Base-by-base conservation (phyloP, 1,139 yeast species). In the Ashbya aceris region DNA sequence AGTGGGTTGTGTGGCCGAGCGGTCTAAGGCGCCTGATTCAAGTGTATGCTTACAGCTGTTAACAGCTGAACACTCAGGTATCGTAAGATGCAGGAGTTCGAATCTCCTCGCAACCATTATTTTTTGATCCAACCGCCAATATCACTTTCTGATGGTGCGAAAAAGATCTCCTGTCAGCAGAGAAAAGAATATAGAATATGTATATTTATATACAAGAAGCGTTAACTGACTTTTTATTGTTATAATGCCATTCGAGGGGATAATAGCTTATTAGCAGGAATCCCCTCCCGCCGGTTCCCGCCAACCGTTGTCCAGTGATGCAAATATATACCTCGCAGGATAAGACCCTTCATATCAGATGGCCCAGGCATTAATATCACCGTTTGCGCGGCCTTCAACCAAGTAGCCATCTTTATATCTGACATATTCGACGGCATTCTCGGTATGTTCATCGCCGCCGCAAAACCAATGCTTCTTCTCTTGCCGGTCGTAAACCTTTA, bases 301-400 rank as follows among this genome's bases (percentile, higher is more conserved):
- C 23, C 23, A 17, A 17, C 23, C 23, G 23, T 17, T 17, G 23
- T 17, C 23, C 23, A 17, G 23, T 17, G 23, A 17, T 17, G 23
- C 23, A 17, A 29, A 29, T 29, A 11, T 12, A 29, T 29, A 29
- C 13, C 13, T 29, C 13, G 31, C 11, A 11, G 3, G 33, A 36
- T 30, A 10, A 20, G 17, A 26, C 23, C 33, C 33, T 31, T 46
- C 45, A 65, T 3, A 65, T 46, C 45, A 66, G 2, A 66, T 54
- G 7, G 83, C 80, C 83, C 83, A 79, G 8, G 76, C 69, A 26
- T 78, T 77, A 20, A 79, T 65, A 20, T 62, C 64, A 37, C 87
- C 86, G 50, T 71, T 73, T 8, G 62, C 58, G 41, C 82, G 67
- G 12, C 85, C 85, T 46, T 77, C 83, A 8, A 79, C 72, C 45